Base-by-base conservation (phyloP, 2,329 filamentous ascomycete genomes). In the Fusarium verticillioides region DNA sequence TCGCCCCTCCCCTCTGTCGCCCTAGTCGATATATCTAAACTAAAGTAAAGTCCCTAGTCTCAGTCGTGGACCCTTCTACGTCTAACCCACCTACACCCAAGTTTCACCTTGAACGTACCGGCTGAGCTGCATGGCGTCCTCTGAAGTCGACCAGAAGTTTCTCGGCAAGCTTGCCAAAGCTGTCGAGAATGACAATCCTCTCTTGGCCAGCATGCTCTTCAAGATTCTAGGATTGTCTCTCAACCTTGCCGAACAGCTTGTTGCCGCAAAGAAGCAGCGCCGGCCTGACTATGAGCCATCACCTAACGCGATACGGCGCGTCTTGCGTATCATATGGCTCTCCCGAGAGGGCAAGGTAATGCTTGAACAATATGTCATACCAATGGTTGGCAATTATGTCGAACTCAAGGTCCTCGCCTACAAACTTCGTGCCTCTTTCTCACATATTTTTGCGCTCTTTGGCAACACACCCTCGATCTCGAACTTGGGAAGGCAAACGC, bases 71-170 rank as follows among this genome's bases (percentile, higher is more conserved):
- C 60, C 69, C 49, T 60, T 69, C 57, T 65, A 63, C 56, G 57
- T 69, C 76, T 73, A 72, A 62, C 53, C 58, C 47, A 50, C 62
- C 34, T 34, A 66, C 64, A 62, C 57, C 66, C 63, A 42, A 46
- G 63, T 40, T 64, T 23, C 67, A 37, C 50, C 36, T 50, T 64
- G 43, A 54, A 66, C 61, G 34, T 69, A 34, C 56, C 53, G 49
- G 34, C 63, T 70, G 72, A 63, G 53, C 78, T 79, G 80, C 72
- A 99, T 98, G 96, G 96, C 96, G 84, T 96, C 95, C 81, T 96
- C 95, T 69, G 94, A 97, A 84, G 94, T 98, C 71, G 96, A 99
- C 83, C 95, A 97, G 85, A 99, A 98, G 85, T 97, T 97, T 84
- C 88, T 99, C 79, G 95, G 94, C 84, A 92, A 91, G 80, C 92